phyloP scores from a whole-genome alignment of 176 grass and related monocot species.

The Guadua angustifolia region DNA sequence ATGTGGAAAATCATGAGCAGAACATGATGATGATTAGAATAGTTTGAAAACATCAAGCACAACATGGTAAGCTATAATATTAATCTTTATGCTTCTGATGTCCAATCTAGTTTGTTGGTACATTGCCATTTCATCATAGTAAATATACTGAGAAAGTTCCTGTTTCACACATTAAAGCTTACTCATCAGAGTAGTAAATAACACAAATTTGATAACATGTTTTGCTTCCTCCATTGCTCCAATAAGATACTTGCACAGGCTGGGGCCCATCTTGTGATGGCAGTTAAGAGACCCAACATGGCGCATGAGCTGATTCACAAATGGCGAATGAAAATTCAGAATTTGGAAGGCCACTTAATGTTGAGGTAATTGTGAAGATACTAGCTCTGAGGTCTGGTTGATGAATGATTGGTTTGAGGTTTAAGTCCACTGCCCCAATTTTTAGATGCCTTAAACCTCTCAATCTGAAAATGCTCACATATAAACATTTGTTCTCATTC shows the following conservation, averaged over 20 bases:
- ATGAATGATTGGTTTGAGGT: background rate
- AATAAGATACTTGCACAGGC: constrained; percentile 70
- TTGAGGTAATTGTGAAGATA: constrained; percentile 69
- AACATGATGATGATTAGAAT: too few species aligned
- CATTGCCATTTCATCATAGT: too few species aligned
- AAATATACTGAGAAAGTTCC: too few species aligned
- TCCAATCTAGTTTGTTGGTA: too few species aligned
- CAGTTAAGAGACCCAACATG: constrained; percentile 78
- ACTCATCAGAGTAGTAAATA: too few species aligned
- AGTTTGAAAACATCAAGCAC: too few species aligned
- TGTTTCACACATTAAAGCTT: too few species aligned
- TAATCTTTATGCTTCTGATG: too few species aligned
- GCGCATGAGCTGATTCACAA: constrained; percentile 91
- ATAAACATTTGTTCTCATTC: constrained; percentile 8
- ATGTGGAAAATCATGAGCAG: too few species aligned
- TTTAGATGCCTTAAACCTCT: background rate
- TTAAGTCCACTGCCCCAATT: background rate
- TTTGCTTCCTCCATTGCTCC: too few species aligned
- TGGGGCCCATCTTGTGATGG: constrained; percentile 95
- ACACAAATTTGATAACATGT: too few species aligned
- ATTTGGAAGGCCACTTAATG: constrained; percentile 67
- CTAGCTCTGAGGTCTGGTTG: background rate
- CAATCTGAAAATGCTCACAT: background rate
- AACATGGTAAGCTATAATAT: too few species aligned
- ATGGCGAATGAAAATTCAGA: constrained; percentile 85